These are phyloP conservation scores for Arthroderma sp. DNA, from an alignment of 2,329 filamentous ascomycete genomes.

Conservation along the genomic window DNA sequence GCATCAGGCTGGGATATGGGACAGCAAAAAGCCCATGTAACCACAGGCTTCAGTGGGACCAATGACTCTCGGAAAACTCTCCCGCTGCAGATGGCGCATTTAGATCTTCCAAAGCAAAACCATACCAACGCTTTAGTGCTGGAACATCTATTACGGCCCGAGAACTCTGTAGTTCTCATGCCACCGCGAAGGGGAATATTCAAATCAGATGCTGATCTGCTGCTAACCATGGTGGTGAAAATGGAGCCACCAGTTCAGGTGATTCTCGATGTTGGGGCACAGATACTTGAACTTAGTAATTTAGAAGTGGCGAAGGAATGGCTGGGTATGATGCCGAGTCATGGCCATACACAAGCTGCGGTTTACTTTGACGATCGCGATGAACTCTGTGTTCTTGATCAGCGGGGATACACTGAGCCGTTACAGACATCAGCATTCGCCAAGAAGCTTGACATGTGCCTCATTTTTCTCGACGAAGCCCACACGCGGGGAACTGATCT, in stretches of 20 bases:
- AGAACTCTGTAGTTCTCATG: slow-evolving; percentile 28
- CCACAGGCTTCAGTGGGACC: slow-evolving; percentile 54
- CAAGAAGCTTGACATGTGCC: slow-evolving; percentile 43
- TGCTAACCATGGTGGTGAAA: slow-evolving; percentile 32
- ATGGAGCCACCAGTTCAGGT: slow-evolving; percentile 37
- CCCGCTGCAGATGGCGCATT: slow-evolving; percentile 40
- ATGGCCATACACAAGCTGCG: slow-evolving; percentile 27
- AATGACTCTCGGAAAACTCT: slow-evolving; percentile 45
- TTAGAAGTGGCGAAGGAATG: slow-evolving; percentile 37
- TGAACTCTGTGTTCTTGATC: slow-evolving; percentile 7
- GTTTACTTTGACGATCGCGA: slow-evolving; percentile 38
- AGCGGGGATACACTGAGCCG: slow-evolving; percentile 12
- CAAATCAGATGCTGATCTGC: slow-evolving; percentile 23
- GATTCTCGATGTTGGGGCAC: slow-evolving; percentile 54
- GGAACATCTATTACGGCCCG: slow-evolving; percentile 37
- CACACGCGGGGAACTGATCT: slow-evolving; percentile 61
- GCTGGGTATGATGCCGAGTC: slow-evolving; percentile 24
- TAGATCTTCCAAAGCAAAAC: slow-evolving; percentile 37
- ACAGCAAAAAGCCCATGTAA: slow-evolving; percentile 31
- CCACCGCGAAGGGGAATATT: slow-evolving; percentile 6
- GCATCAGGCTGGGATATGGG: slow-evolving; percentile 55
- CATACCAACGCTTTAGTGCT: slow-evolving; percentile 54
- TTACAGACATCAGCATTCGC: slow-evolving; percentile 48
- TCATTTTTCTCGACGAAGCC: slow-evolving; percentile 57
- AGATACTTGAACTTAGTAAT: slow-evolving; percentile 49